A percentile compares a stretch with the other conserved stretches of the same genome.
These are phyloP conservation scores for Ophiocytium majus DNA, from an alignment of 352 stramenopile genomes.

Conservation along the genomic window DNA sequence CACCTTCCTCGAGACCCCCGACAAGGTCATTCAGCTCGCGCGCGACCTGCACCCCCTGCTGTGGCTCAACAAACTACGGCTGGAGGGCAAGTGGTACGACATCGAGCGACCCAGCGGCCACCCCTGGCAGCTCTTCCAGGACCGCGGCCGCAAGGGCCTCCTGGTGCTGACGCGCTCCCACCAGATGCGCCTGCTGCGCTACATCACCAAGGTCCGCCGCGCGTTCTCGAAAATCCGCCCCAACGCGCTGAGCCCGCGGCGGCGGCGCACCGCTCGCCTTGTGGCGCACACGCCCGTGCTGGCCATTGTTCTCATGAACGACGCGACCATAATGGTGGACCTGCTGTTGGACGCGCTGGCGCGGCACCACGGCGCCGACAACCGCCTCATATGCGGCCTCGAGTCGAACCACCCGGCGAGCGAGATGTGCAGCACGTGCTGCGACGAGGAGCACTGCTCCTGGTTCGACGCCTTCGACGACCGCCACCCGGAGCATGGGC, in stretches of 20 bases:
- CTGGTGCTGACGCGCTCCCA: neutral
- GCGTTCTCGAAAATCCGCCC: neutral
- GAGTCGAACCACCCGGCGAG: slow-evolving; percentile 6
- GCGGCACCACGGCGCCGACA: neutral
- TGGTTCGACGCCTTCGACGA: slow-evolving; percentile 26
- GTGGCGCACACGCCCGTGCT: neutral
- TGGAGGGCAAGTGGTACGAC: slow-evolving; percentile 25
- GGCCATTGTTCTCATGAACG: slow-evolving; percentile 11
- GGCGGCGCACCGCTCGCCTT: neutral
- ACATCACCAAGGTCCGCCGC: slow-evolving; percentile 17
- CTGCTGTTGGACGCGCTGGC: slow-evolving; percentile 9
- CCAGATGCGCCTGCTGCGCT: slow-evolving; percentile 25
- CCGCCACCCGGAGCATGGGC: neutral
- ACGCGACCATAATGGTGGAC: slow-evolving; percentile 5
- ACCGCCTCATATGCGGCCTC: neutral
- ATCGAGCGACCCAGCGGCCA: slow-evolving; percentile 3
- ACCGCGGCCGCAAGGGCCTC: slow-evolving; percentile 8
- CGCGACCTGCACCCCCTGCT: slow-evolving; percentile 23
- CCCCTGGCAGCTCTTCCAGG: slow-evolving; percentile 14
- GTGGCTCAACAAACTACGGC: slow-evolving; percentile 16
- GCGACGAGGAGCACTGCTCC: slow-evolving; percentile 19
- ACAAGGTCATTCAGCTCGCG: slow-evolving; percentile 16
- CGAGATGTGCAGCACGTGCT: slow-evolving; percentile 21
- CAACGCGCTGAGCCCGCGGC: neutral
- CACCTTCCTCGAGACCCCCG: slow-evolving; percentile 18